Base-by-base conservation (phyloP, 441 rosid species). In the Euphorbia celastroides region DNA sequence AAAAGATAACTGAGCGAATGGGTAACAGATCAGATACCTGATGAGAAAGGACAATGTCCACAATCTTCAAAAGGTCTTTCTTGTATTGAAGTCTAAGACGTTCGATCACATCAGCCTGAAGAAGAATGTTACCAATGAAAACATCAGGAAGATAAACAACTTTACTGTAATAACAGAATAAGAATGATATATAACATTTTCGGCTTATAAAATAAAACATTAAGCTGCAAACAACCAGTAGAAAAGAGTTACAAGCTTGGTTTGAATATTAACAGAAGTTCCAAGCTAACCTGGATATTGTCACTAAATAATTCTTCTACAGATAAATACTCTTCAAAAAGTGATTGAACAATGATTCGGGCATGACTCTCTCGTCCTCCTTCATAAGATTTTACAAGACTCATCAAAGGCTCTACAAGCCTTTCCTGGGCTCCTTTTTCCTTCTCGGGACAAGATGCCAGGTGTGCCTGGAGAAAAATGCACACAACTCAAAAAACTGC, bases 341-440 rank as follows among this genome's bases (percentile, higher is more conserved):
- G 97, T 71, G 98, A 83, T 66, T 85, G 97, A 72, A 96, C 98
- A 69, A 96, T 96, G 68, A 86, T 73, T 64, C 96, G 84, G 76
- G 99, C 99, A 83, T 96, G 99, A 68, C 97, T 84, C 79, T 96
- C 98, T 80, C 99, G 84, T 67, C 99, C 99, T 78, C 99, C 98
- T 74, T 96, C 99, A 67, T 93, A 90, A 20, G 99, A 96, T 81
- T 93, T 96, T 34, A 86, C 98, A 71, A 96, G 89, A 77, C 89
- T 89, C 94, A 86, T 70, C 78, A 93, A 74, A 73, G 98, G 98
- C 80, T 96, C 99, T 66, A 96, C 72, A 77, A 96, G 98, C 91
- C 99, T 90, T 84, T 96, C 98, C 70, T 79, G 92, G 55, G 97
- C 86, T 67, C 86, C 96, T 67, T 82, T 88, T 74, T 90, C 99